phyloP scores from a whole-genome alignment of 768 basidiomycete species.

The Leccinum disarticulatum region DNA sequence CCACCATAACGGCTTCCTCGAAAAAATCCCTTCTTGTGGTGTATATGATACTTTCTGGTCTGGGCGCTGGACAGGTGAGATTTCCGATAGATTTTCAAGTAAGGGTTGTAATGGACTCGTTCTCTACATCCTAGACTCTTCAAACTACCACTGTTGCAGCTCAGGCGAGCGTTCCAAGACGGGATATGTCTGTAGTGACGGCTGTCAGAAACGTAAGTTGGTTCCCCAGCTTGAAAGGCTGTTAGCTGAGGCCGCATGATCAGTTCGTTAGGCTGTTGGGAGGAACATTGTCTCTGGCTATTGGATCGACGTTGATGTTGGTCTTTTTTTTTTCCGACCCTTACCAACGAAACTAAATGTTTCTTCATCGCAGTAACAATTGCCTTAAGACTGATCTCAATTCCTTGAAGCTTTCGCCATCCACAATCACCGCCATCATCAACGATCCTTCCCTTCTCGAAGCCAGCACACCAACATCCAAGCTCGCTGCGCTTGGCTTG shows the following conservation, averaged over 20 bases:
- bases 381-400: slow-evolving; percentile 44
- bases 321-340: slow-evolving; percentile 13
- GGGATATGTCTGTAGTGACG: slow-evolving; percentile 78
- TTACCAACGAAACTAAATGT: not conserved
- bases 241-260: not conserved
- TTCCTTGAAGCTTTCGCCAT: slow-evolving; percentile 35
- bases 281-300: slow-evolving; percentile 64
- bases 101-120: not conserved
- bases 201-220: slow-evolving; percentile 56
- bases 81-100: slow-evolving; percentile 6
- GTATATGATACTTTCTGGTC: slow-evolving; percentile 58
- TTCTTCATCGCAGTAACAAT: slow-evolving; percentile 39
- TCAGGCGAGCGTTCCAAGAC: slow-evolving; percentile 67
- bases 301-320: slow-evolving; percentile 59
- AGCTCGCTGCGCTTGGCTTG: slow-evolving; percentile 37
- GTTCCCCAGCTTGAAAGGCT: not conserved
- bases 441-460: slow-evolving; percentile 46
- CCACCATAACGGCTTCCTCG: slow-evolving; percentile 54
- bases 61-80: slow-evolving; percentile 58
- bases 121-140: slow-evolving; percentile 38
- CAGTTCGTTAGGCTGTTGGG: slow-evolving; percentile 71
- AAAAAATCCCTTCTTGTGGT: slow-evolving; percentile 51
- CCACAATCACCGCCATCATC: slow-evolving; percentile 44
- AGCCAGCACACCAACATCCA: slow-evolving; percentile 30
- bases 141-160: slow-evolving; percentile 70